A percentile compares a stretch with the other conserved stretches of the same genome.
Evolutionary conservation across 208 protist species (phyloP).

Genomic region (Naegleria lovaniensis): DNA sequence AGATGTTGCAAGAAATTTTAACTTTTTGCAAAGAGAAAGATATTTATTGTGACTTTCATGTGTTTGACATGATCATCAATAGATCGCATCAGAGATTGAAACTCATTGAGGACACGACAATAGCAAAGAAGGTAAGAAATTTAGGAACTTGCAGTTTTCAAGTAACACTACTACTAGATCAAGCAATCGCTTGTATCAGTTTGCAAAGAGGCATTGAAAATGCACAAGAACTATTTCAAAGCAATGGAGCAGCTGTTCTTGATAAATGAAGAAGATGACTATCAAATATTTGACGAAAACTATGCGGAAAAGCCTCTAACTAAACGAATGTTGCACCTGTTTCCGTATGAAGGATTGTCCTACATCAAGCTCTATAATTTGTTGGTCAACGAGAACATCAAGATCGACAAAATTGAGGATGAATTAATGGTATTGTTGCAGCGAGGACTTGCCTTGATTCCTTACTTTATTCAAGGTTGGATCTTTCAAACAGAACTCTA

Average conservation of each 20-base stretch:
- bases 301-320: background rate
- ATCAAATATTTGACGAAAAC: background rate
- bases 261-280: slow-evolving; percentile 11
- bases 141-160: too few species aligned
- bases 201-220: background rate
- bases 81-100: background rate
- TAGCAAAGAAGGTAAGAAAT: background rate
- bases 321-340: background rate
- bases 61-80: background rate
- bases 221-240: background rate
- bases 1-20: background rate
- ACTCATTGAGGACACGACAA: background rate
- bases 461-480: slow-evolving; percentile 6
- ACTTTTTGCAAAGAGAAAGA: background rate
- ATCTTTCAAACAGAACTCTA: background rate
- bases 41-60: background rate
- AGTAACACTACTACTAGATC: background rate
- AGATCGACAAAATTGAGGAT: background rate
- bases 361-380: background rate
- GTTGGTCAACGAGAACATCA: background rate
- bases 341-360: background rate
- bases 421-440: background rate
- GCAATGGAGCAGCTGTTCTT: background rate
- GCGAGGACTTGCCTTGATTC: background rate
- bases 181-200: background rate